Percentiles rank a stretch among this genome's conserved stretches.
These are phyloP conservation scores for Phaeosphaeriaceae sp. DNA, from an alignment of 2,329 filamentous ascomycete genomes.

Conservation along the genomic window DNA sequence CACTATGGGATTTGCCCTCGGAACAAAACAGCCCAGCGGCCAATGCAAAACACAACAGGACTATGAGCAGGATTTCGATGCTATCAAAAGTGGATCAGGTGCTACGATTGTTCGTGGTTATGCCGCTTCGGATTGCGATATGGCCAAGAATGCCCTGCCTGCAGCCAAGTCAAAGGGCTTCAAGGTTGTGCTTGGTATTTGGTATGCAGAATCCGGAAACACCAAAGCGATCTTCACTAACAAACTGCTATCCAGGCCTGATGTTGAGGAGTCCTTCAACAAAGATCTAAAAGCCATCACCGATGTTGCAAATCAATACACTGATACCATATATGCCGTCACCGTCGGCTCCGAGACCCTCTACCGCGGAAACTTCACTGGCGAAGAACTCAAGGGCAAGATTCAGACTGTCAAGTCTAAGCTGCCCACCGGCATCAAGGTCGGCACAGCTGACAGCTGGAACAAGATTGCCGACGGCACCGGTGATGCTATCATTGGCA, in stretches of 20 bases:
- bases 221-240: constrained; percentile 1
- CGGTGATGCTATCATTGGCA: constrained; percentile 67
- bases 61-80: constrained; percentile 70
- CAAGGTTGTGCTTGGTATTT: constrained; percentile 73
- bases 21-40: constrained; percentile 65
- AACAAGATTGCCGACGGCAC: constrained; percentile 74
- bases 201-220: constrained; percentile 53
- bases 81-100: constrained; percentile 59
- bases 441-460: constrained; percentile 75
- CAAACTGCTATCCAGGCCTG: constrained; percentile 57
- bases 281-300: constrained; percentile 66
- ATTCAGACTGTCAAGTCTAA: constrained; percentile 66
- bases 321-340: constrained; percentile 68
- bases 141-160: constrained; percentile 66
- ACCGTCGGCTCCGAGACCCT: constrained; percentile 75
- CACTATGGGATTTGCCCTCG: constrained; percentile 69
- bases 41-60: constrained; percentile 67
- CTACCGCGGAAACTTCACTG: constrained; percentile 72
- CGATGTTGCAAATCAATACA: constrained; percentile 55
- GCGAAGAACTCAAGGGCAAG: constrained; percentile 63
- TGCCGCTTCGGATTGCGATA: constrained; percentile 70
- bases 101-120: constrained; percentile 69
- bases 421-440: constrained; percentile 59
- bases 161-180: constrained; percentile 69
- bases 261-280: constrained; percentile 66